A percentile compares a stretch with the other conserved stretches of the same genome.
Evolutionary conservation across 2,329 filamentous ascomycete genomes (phyloP).

Genomic region (Rutstroemia sydowiana): DNA sequence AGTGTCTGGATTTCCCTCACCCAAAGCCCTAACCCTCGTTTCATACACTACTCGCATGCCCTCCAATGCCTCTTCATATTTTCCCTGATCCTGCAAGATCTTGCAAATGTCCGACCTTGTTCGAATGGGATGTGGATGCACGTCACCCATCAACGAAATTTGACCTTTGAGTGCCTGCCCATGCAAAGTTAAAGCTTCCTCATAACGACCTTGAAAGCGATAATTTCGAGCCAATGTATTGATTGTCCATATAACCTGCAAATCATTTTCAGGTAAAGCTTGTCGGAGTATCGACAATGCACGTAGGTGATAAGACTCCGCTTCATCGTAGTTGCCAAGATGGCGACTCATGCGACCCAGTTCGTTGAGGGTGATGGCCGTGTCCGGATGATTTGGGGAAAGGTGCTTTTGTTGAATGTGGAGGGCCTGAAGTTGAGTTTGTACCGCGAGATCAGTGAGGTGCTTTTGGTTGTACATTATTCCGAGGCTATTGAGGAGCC

Average conservation of each 20-base stretch:
- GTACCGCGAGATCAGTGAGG: neutral
- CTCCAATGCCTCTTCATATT: constrained; percentile 1
- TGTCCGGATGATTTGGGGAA: neutral
- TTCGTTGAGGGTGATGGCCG: constrained; percentile 5
- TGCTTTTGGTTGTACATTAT: constrained; percentile 8
- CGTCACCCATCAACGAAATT: neutral
- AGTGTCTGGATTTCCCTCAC: constrained; percentile 1
- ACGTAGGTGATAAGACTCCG: constrained; percentile 5
- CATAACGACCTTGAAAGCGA: neutral
- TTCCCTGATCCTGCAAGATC: neutral
- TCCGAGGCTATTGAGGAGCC: constrained; percentile 6
- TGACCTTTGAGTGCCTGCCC: neutral
- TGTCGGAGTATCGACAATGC: neutral
- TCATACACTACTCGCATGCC: constrained; percentile 2
- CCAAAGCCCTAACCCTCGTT: neutral
- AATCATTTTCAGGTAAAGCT: constrained; percentile 2
- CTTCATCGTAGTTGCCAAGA: neutral
- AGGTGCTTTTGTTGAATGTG: constrained; percentile 1
- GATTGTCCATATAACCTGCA: constrained; percentile 1
- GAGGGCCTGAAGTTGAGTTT: constrained; percentile 1
- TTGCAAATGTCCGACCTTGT: constrained; percentile 1
- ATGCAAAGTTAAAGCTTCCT: neutral
- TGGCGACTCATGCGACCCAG: constrained; percentile 5
- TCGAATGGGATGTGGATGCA: neutral
- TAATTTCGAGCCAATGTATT: constrained; percentile 6